Conservation (phyloP, 805 yeast genomes). For the Candida manassasensis region DNA sequence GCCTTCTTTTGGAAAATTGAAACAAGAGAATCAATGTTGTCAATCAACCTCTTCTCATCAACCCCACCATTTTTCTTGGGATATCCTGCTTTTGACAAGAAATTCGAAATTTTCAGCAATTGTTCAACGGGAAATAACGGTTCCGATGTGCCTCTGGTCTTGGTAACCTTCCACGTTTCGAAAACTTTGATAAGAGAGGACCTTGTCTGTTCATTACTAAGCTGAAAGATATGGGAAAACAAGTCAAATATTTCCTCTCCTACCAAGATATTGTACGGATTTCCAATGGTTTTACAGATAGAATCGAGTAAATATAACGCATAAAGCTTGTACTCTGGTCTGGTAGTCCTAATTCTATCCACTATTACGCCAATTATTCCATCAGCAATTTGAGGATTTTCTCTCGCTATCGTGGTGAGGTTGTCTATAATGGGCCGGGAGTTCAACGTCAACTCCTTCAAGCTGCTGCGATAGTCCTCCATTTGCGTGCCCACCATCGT, state of each 20-base stretch:
- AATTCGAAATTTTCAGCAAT: conserved; percentile 67
- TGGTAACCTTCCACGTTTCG: conserved; percentile 81
- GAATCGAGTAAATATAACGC: conserved; percentile 86
- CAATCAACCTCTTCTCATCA: conserved; percentile 16
- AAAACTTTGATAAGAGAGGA: conserved; percentile 70
- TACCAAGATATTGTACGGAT: conserved; percentile 80
- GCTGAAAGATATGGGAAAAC: conserved; percentile 72
- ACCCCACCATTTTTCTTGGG: conserved; percentile 4
- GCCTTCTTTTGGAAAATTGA: conserved; percentile 41
- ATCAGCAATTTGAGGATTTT: conserved; percentile 71
- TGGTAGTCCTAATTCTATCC: conserved; percentile 64
- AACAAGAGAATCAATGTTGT: conserved; percentile 34
- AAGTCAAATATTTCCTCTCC: conserved; percentile 64
- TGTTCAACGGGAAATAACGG: conserved; percentile 73
- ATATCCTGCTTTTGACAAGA: conserved; percentile 42
- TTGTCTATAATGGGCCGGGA: conserved; percentile 86
- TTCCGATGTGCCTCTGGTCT: conserved; percentile 49
- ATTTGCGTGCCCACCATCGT: conserved; percentile 4
- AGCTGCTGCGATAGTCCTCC: conserved; percentile 64
- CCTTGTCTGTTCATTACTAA: conserved; percentile 68
- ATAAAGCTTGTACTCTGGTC: conserved; percentile 80
- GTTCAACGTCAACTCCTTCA: conserved; percentile 77
- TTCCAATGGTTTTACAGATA: conserved; percentile 83
- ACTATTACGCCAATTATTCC: conserved; percentile 75
- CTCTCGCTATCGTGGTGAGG: conserved; percentile 81